These are phyloP conservation scores for Danielozyma ontarioensis DNA, from an alignment of 805 yeast species.

Conservation along the genomic window DNA sequence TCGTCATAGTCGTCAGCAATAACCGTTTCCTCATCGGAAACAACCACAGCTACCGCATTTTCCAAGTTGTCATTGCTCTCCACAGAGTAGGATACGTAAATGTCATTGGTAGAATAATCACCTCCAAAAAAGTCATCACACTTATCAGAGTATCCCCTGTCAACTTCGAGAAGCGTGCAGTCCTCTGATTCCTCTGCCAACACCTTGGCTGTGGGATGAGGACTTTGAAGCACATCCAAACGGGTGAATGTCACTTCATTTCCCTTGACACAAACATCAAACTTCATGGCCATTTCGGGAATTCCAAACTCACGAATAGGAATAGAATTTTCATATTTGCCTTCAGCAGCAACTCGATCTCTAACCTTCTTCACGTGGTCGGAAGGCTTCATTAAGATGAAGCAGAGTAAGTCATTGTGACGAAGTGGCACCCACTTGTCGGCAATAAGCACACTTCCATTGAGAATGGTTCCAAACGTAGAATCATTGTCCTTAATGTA, in stretches of 20 bases:
- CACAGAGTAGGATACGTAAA: not conserved
- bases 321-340: constrained; percentile 13
- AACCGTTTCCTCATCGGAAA: not conserved
- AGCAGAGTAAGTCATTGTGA: constrained; percentile 28
- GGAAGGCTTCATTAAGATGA: constrained; percentile 30
- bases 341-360: constrained; percentile 15
- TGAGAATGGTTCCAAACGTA: constrained; percentile 35
- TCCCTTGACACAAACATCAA: constrained; percentile 9
- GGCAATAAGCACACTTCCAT: constrained; percentile 20
- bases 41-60: constrained; percentile 3
- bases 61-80: constrained; percentile 3
- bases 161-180: too few relatives aligned
- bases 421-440: constrained; percentile 10
- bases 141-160: not conserved
- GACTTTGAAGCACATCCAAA: not conserved
- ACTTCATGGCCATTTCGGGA: constrained; percentile 17
- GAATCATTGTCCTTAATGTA: constrained; percentile 26
- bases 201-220: not conserved
- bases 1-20: not conserved
- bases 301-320: constrained; percentile 16
- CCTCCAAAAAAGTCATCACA: not conserved
- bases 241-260: constrained; percentile 11
- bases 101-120: not conserved
- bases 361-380: too few relatives aligned
- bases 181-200: too few relatives aligned